These are phyloP conservation scores for Candida krabiensis DNA, from an alignment of 805 yeast genomes.

Conservation along the genomic window DNA sequence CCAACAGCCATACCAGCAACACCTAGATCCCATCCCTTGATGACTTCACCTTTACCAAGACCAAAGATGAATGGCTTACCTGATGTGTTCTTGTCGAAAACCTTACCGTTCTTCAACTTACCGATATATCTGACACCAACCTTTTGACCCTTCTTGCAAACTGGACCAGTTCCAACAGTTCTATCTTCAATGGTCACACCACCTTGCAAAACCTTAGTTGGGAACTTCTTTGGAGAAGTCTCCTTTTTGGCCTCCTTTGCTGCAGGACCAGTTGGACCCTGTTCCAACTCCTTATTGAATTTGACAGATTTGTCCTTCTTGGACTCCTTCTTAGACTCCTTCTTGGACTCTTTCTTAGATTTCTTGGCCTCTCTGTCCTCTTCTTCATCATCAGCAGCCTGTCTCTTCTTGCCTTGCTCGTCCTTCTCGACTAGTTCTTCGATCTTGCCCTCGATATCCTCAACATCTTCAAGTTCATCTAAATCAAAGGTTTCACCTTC, in stretches of 20 bases:
- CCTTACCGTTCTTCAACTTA: slow-evolving; percentile 93
- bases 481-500: slow-evolving; percentile 53
- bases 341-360: slow-evolving; percentile 30
- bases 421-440: slow-evolving; percentile 73
- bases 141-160: slow-evolving; percentile 83
- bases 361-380: slow-evolving; percentile 34
- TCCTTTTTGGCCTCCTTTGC: slow-evolving; percentile 31
- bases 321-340: slow-evolving; percentile 31
- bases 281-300: slow-evolving; percentile 88
- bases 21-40: slow-evolving; percentile 98
- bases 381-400: slow-evolving; percentile 29
- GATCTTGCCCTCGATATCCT: slow-evolving; percentile 69
- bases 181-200: slow-evolving; percentile 95
- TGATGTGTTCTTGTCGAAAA: slow-evolving; percentile 93
- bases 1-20: slow-evolving; percentile 98
- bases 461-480: slow-evolving; percentile 66
- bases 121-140: slow-evolving; percentile 98
- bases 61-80: slow-evolving; percentile 94
- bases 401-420: slow-evolving; percentile 39
- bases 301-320: slow-evolving; percentile 71
- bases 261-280: slow-evolving; percentile 72
- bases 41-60: slow-evolving; percentile 96
- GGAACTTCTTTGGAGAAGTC: slow-evolving; percentile 48
- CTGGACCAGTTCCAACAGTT: slow-evolving; percentile 81
- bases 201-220: slow-evolving; percentile 82